A percentile compares a stretch with the other conserved stretches of the same genome.
Conservation (phyloP, 768 basidiomycete species). For the Hygrophorus russula region DNA sequence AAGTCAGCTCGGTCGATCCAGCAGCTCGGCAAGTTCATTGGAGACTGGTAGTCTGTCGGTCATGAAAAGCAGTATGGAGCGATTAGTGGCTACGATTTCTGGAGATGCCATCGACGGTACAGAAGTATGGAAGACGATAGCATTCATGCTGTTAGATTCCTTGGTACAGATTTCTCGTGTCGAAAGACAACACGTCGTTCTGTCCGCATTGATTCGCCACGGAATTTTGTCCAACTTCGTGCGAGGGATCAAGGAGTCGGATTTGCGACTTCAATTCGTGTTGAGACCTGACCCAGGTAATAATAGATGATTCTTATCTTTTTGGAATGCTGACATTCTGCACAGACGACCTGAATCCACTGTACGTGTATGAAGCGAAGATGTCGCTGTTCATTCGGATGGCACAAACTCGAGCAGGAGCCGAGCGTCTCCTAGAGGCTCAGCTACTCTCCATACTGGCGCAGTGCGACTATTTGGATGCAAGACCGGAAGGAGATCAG, state of each 20-base stretch:
- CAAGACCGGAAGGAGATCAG: constrained; percentile 74
- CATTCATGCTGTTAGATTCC: constrained; percentile 83
- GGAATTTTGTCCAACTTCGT: constrained; percentile 80
- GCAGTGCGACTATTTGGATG: constrained; percentile 80
- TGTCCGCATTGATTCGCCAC: constrained; percentile 50
- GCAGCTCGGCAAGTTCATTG: constrained; percentile 25
- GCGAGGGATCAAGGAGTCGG: constrained; percentile 73
- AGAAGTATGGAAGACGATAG: constrained; percentile 95
- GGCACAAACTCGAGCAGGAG: constrained; percentile 73
- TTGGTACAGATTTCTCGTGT: constrained; percentile 59
- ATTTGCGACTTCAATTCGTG: constrained; percentile 59
- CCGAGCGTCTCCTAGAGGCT: constrained; percentile 73
- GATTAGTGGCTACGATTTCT: constrained; percentile 59
- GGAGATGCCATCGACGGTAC: constrained; percentile 93
- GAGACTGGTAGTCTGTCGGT: constrained; percentile 53
- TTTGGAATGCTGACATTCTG: constrained; percentile 1
- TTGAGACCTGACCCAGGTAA: constrained; percentile 85
- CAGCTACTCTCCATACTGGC: constrained; percentile 65
- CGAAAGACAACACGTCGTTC: constrained; percentile 56
- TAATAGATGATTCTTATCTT: neutral
- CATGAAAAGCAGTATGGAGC: constrained; percentile 60
- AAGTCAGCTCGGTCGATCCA: constrained; percentile 11
- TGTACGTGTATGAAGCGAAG: constrained; percentile 94
- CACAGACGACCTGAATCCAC: constrained; percentile 76
- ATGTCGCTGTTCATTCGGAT: constrained; percentile 83